Evolutionary conservation across 2,329 filamentous ascomycete species (phyloP).

Genomic region (Calonectria fujianensis): DNA sequence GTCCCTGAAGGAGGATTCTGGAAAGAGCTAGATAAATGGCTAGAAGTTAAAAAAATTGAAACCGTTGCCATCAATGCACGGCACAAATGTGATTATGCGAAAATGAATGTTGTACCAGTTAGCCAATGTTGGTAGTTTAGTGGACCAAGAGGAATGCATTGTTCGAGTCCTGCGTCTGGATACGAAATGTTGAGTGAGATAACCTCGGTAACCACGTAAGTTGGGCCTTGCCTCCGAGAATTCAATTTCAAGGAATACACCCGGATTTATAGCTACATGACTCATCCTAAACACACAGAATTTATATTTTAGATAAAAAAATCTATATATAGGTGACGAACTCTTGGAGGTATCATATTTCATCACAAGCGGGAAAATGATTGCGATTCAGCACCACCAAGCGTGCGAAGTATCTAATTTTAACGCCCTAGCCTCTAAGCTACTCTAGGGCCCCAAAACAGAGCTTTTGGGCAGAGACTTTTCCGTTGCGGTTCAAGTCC

Average conservation of each 20-base stretch:
- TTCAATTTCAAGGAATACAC: background rate
- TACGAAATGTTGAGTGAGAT: background rate
- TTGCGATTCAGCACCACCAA: background rate
- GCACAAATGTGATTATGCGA: background rate
- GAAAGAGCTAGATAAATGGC: conserved; percentile 68
- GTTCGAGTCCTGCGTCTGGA: background rate
- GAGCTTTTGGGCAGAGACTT: conserved; percentile 44
- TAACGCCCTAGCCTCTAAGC: no score
- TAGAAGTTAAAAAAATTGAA: conserved; percentile 26
- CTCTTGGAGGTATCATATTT: background rate
- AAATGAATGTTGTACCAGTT: background rate
- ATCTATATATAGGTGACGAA: background rate
- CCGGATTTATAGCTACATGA: background rate
- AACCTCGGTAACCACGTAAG: background rate
- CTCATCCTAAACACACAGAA: background rate
- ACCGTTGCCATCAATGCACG: background rate
- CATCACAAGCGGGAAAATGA: background rate
- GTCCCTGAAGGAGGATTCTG: conserved; percentile 90
- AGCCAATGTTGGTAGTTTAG: background rate
- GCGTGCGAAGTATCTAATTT: background rate
- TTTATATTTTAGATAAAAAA: background rate
- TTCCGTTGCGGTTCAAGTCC: conserved; percentile 40
- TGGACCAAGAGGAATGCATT: background rate
- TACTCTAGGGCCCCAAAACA: conserved; percentile 33
- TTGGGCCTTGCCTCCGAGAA: background rate